These are phyloP conservation scores for Cystoderma amianthinum DNA, from an alignment of 768 basidiomycete species.

Conservation along the genomic window DNA sequence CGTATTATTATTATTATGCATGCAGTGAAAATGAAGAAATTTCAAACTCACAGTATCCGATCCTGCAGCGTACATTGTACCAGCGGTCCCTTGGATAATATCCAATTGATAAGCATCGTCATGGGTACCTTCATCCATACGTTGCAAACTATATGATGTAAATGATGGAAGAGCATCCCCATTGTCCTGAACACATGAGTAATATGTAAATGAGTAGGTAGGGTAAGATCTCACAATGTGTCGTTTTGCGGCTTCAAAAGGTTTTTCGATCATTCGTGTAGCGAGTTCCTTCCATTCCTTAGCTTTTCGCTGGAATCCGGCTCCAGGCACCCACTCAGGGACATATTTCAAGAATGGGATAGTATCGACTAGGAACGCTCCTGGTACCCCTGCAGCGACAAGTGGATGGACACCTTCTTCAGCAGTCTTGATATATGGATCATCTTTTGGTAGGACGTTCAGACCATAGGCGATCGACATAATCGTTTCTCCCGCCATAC, in stretches of 20 bases:
- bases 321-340: constrained; percentile 36
- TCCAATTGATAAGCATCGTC: constrained; percentile 10
- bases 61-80: constrained; percentile 12
- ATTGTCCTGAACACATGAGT: constrained; percentile 9
- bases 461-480: constrained; percentile 27
- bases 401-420: constrained; percentile 14
- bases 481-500: constrained; percentile 25
- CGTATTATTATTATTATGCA: background rate
- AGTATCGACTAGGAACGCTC: constrained; percentile 14
- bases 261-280: constrained; percentile 20
- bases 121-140: constrained; percentile 4
- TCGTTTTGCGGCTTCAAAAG: constrained; percentile 20
- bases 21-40: background rate
- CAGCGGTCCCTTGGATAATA: constrained; percentile 14
- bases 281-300: constrained; percentile 19
- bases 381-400: constrained; percentile 16
- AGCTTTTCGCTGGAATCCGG: constrained; percentile 29
- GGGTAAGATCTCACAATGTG: constrained; percentile 17
- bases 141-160: constrained; percentile 8
- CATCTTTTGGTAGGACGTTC: constrained; percentile 17
- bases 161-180: constrained; percentile 11
- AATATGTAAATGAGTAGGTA: too few species aligned
- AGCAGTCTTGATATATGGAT: constrained; percentile 21
- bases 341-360: constrained; percentile 22
- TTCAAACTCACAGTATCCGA: background rate